Evolutionary conservation across 2,329 filamentous ascomycete species (phyloP).

Genomic region (Didymosphaeria variabile): DNA sequence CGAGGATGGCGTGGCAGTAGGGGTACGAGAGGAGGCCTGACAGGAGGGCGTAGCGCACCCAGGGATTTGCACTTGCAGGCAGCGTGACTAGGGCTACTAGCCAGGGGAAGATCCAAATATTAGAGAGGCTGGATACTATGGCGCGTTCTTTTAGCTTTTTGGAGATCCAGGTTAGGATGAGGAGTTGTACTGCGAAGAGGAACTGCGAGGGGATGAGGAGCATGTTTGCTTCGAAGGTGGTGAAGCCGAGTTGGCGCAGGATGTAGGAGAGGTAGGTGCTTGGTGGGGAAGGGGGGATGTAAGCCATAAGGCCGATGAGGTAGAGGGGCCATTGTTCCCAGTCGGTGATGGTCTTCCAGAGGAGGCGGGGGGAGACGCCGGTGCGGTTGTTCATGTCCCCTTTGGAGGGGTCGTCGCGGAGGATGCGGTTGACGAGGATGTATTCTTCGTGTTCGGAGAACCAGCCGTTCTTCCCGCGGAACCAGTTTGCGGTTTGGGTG

Average conservation of each 20-base stretch:
- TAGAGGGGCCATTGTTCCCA: conserved; percentile 47
- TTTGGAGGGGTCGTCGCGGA: conserved; percentile 66
- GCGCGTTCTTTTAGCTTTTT: conserved; percentile 58
- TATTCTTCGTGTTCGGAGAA: conserved; percentile 67
- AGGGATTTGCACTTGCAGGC: conserved; percentile 55
- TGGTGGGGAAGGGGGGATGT: conserved; percentile 31
- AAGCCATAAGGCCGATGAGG: conserved; percentile 56
- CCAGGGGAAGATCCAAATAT: conserved; percentile 69
- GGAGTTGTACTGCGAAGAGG: conserved; percentile 52
- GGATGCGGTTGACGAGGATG: conserved; percentile 69
- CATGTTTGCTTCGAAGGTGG: conserved; percentile 69
- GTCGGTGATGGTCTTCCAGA: conserved; percentile 38
- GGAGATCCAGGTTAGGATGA: conserved; percentile 57
- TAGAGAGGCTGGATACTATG: conserved; percentile 58
- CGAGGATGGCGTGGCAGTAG: conserved; percentile 58
- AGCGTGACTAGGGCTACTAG: conserved; percentile 62
- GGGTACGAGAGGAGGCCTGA: conserved; percentile 63
- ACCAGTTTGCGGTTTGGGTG: conserved; percentile 63
- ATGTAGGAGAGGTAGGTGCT: conserved; percentile 62
- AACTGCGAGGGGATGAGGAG: conserved; percentile 64
- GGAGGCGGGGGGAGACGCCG: conserved; percentile 28
- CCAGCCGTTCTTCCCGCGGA: conserved; percentile 67
- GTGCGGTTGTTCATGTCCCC: conserved; percentile 60
- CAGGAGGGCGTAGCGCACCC: conserved; percentile 62
- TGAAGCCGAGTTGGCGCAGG: conserved; percentile 67